These are phyloP conservation scores for Globisporangium sylvaticum DNA, from an alignment of 352 stramenopile species.

Conservation along the genomic window DNA sequence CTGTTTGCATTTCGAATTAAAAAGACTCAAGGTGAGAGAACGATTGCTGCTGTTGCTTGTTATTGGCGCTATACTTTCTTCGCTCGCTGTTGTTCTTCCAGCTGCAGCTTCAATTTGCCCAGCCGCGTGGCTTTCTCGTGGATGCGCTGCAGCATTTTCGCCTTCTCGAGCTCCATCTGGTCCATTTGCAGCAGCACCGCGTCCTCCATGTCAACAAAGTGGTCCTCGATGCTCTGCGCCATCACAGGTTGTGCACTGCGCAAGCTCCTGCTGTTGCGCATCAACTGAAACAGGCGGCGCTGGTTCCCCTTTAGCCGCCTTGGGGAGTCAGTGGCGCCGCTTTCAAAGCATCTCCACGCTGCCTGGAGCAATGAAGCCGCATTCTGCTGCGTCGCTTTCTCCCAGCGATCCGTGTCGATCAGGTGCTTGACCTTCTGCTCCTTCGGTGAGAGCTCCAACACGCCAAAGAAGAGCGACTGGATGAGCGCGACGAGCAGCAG, in stretches of 20 bases:
- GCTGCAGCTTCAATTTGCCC: conserved; percentile 1
- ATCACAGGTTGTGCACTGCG: not conserved
- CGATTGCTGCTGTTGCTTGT: not conserved
- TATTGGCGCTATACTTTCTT: not conserved
- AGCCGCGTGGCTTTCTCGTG: conserved; percentile 11
- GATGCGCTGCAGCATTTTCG: conserved; percentile 5
- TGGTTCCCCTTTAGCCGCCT: not conserved
- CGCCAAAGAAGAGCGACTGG: conserved; percentile 74
- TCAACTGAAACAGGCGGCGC: conserved; percentile 7
- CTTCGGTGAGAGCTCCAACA: conserved; percentile 57
- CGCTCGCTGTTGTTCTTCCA: conserved; percentile 4
- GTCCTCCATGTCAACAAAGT: conserved; percentile 14
- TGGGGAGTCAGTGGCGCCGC: not conserved
- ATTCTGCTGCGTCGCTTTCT: conserved; percentile 38
- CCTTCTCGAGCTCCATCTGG: conserved; percentile 12
- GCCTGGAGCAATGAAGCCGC: conserved; percentile 42
- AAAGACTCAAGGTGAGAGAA: conserved; percentile 1
- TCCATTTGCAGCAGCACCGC: conserved; percentile 8
- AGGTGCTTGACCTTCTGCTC: conserved; percentile 65
- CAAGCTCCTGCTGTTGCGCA: conserved; percentile 2
- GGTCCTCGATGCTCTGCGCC: conserved; percentile 9
- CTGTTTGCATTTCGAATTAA: not conserved
- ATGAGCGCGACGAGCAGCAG: conserved; percentile 66
- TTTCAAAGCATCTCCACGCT: conserved; percentile 26
- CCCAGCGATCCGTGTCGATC: conserved; percentile 58